Conservation (phyloP, 306 rosid species). For the Fagus sylvatica region DNA sequence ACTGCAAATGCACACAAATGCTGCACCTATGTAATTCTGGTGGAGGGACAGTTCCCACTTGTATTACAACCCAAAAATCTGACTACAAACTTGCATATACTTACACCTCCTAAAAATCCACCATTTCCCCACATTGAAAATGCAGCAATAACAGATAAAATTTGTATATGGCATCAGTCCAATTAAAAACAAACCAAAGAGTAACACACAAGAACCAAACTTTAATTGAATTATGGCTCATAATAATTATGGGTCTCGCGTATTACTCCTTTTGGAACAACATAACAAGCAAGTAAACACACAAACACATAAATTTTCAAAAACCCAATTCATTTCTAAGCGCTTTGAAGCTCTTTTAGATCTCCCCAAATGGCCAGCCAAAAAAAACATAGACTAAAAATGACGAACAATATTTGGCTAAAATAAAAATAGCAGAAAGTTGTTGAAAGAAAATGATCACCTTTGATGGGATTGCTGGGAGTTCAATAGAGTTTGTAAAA, state of each 20-base stretch:
- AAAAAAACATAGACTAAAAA: background rate
- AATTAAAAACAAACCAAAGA: background rate
- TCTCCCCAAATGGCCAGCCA: background rate
- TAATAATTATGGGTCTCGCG: background rate
- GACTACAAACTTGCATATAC: background rate
- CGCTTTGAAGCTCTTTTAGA: background rate
- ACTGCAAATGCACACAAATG: background rate
- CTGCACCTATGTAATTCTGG: background rate
- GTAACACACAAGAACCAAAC: background rate
- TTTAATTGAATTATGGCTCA: background rate
- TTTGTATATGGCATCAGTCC: background rate
- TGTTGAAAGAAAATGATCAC: conserved; percentile 1
- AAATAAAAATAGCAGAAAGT: background rate
- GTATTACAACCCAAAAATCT: background rate
- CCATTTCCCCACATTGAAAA: background rate
- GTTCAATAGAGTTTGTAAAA: background rate
- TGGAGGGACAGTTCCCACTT: background rate
- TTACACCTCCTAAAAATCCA: too few relatives aligned
- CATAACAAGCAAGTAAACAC: background rate
- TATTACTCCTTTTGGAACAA: background rate
- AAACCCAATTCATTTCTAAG: background rate
- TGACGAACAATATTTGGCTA: background rate
- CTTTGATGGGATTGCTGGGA: background rate
- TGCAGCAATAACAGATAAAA: background rate
- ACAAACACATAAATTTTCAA: background rate